These are phyloP conservation scores for Diaporthe ampelina DNA, from an alignment of 2,329 filamentous ascomycete genomes.

Conservation along the genomic window DNA sequence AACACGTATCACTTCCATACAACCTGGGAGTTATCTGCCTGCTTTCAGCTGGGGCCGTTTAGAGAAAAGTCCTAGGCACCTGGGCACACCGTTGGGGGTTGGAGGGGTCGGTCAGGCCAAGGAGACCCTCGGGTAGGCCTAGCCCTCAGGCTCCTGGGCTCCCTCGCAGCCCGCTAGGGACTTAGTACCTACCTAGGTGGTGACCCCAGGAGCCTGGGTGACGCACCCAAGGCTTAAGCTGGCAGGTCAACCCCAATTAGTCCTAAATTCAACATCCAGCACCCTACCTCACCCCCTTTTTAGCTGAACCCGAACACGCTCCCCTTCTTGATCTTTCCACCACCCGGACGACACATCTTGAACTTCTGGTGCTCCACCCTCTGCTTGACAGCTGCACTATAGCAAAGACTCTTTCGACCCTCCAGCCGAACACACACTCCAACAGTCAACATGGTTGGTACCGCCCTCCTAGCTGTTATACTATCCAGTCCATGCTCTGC, in stretches of 20 bases:
- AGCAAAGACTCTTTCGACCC: background rate
- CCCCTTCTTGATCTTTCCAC: slow-evolving; percentile 34
- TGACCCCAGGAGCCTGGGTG: slow-evolving; percentile 22
- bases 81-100: slow-evolving; percentile 7
- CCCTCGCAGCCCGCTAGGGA: background rate
- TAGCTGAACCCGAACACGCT: slow-evolving; percentile 38
- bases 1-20: slow-evolving; percentile 23
- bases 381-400: slow-evolving; percentile 27
- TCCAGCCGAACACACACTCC: slow-evolving; percentile 14
- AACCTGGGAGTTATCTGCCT: background rate
- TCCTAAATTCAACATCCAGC: slow-evolving; percentile 30
- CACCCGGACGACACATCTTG: slow-evolving; percentile 35
- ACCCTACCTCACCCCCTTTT: slow-evolving; percentile 39
- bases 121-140: background rate
- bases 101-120: slow-evolving; percentile 1
- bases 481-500: slow-evolving; percentile 2
- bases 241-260: slow-evolving; percentile 24
- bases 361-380: slow-evolving; percentile 32
- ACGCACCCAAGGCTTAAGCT: slow-evolving; percentile 27
- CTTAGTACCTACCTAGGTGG: background rate
- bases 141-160: background rate
- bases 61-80: slow-evolving; percentile 12
- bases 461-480: background rate
- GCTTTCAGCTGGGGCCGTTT: slow-evolving; percentile 14
- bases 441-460: slow-evolving; percentile 40